Evolutionary conservation across 2,329 filamentous ascomycete genomes (phyloP).

Genomic region (Emergomyces africanus): DNA sequence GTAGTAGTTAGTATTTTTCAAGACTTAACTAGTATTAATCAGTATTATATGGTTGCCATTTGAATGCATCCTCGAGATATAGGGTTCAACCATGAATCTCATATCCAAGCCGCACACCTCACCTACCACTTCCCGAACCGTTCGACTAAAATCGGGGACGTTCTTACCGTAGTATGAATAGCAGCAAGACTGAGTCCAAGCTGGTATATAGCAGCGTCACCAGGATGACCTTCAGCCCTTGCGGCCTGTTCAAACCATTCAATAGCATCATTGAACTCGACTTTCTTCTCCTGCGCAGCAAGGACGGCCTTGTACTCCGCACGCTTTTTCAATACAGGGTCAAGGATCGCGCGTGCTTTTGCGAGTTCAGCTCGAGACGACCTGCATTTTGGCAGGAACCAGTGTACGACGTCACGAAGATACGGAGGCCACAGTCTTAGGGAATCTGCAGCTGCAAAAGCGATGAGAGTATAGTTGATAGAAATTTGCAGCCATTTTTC

Average conservation of each 20-base stretch:
- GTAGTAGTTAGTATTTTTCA: background rate
- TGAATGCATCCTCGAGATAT: background rate
- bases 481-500: conserved; percentile 40
- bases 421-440: conserved; percentile 33
- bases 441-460: conserved; percentile 18
- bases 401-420: conserved; percentile 32
- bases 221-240: conserved; percentile 5
- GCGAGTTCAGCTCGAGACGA: conserved; percentile 27
- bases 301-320: conserved; percentile 12
- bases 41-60: background rate
- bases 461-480: conserved; percentile 13
- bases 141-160: background rate
- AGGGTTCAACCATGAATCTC: background rate
- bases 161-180: conserved; percentile 19
- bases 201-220: conserved; percentile 14
- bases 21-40: background rate
- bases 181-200: conserved; percentile 20
- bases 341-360: conserved; percentile 24
- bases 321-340: conserved; percentile 16
- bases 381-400: conserved; percentile 32
- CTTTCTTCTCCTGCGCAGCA: conserved; percentile 6
- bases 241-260: conserved; percentile 18
- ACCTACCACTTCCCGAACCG: background rate
- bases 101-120: background rate
- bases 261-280: conserved; percentile 14